Evolutionary conservation across 169 alveolate genomes (phyloP).

Genomic region (Blepharisma undulans): DNA sequence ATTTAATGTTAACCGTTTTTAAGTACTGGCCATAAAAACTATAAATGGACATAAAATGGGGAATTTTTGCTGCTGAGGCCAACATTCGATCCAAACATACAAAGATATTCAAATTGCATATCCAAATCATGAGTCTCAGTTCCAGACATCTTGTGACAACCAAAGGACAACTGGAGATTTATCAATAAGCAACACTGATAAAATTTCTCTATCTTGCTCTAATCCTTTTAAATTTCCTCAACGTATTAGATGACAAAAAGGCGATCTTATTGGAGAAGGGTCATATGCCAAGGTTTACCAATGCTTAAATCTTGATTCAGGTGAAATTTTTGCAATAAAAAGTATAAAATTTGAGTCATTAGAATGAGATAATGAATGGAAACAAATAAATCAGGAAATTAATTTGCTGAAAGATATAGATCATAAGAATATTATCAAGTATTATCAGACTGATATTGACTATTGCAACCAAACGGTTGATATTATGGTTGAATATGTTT

Average conservation of each 20-base stretch:
- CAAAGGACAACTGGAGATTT: neutral
- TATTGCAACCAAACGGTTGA: constrained; percentile 57
- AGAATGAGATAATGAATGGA: neutral
- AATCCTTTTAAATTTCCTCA: neutral
- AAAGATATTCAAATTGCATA: neutral
- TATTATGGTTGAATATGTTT: constrained; percentile 87
- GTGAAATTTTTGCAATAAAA: constrained; percentile 11
- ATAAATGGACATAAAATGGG: neutral
- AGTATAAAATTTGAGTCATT: neutral
- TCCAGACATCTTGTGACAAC: neutral
- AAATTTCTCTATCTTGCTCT: neutral
- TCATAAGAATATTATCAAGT: neutral
- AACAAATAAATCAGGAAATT: neutral
- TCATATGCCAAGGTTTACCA: neutral
- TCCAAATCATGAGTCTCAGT: neutral
- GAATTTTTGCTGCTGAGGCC: neutral
- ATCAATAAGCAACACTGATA: neutral
- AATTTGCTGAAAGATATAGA: neutral
- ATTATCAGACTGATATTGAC: neutral
- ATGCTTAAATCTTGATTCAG: constrained; percentile 25
- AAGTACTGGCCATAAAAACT: neutral
- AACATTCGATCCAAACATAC: neutral
- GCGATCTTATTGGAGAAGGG: constrained; percentile 12
- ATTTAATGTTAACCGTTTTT: neutral
- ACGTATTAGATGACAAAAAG: neutral